These are phyloP conservation scores for Amaranthus cruentus DNA, from an alignment of 148 eudicot genomes.

Conservation along the genomic window DNA sequence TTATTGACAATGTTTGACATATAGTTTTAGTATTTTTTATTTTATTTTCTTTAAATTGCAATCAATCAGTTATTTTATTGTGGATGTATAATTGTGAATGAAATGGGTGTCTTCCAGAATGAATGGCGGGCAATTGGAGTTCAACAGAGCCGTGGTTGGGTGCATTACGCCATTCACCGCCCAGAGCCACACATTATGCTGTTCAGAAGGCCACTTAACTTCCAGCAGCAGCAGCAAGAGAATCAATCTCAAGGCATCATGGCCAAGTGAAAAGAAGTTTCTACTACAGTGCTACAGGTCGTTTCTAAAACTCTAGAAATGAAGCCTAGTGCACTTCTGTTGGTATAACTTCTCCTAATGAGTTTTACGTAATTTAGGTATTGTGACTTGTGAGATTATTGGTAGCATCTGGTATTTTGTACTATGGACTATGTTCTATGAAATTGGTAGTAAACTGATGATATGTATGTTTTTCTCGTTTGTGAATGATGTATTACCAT, in stretches of 20 bases:
- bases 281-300: neutral
- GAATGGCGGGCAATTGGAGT: conserved; percentile 92
- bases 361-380: conserved; percentile 12
- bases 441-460: neutral
- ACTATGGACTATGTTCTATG: neutral
- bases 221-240: conserved; percentile 67
- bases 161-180: conserved; percentile 80
- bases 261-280: conserved; percentile 44
- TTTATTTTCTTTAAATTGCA: too few relatives aligned
- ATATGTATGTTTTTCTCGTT: neutral
- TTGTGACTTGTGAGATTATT: neutral
- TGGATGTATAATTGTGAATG: neutral
- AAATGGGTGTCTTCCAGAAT: conserved; percentile 34
- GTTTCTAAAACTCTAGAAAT: conserved; percentile 33
- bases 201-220: conserved; percentile 84
- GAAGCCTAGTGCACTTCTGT: conserved; percentile 2
- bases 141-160: conserved; percentile 93
- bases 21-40: too few relatives aligned
- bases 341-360: neutral
- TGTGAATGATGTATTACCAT: conserved; percentile 1
- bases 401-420: conserved; percentile 2
- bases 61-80: neutral
- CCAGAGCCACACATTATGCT: conserved; percentile 96
- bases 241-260: conserved; percentile 40
- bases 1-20: too few relatives aligned